Conservation (phyloP, 192 early-diverging fungal species). For the Funneliformis mosseae region DNA sequence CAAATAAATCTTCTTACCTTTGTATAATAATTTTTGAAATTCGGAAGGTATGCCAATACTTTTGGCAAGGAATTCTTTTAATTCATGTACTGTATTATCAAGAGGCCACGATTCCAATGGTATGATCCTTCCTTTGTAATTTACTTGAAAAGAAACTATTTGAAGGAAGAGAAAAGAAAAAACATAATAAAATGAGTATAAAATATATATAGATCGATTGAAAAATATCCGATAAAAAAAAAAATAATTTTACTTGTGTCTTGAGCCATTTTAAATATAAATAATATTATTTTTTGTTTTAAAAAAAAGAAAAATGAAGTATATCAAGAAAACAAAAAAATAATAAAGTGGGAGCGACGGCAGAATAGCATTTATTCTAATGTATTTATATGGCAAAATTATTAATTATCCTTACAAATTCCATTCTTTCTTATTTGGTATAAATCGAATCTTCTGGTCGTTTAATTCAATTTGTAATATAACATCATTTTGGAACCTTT, state of each 20-base stretch:
- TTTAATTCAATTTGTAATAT: too few relatives aligned
- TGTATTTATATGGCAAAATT: too few relatives aligned
- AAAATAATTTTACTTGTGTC: background rate
- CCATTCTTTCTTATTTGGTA: too few relatives aligned
- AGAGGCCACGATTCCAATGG: slow-evolving; percentile 32
- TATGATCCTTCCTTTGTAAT: slow-evolving; percentile 42
- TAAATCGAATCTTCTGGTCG: too few relatives aligned
- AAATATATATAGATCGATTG: background rate
- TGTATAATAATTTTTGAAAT: slow-evolving; percentile 60
- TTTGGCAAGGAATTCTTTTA: slow-evolving; percentile 47
- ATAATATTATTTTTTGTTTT: too few relatives aligned
- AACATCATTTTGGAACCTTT: too few relatives aligned
- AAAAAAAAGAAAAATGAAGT: too few relatives aligned
- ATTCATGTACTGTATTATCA: slow-evolving; percentile 38
- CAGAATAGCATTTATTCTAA: too few relatives aligned
- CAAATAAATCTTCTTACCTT: slow-evolving; percentile 37
- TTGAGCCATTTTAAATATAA: background rate
- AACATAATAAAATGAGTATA: background rate
- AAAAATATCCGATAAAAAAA: background rate
- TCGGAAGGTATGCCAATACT: slow-evolving; percentile 40
- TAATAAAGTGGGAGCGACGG: too few relatives aligned
- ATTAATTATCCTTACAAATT: too few relatives aligned
- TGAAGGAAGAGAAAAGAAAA: background rate
- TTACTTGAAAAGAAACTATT: slow-evolving; percentile 39
- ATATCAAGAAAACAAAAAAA: too few relatives aligned